phyloP scores from a whole-genome alignment of 73 alveolate genomes.

The Tetrahymena malaccensis region DNA sequence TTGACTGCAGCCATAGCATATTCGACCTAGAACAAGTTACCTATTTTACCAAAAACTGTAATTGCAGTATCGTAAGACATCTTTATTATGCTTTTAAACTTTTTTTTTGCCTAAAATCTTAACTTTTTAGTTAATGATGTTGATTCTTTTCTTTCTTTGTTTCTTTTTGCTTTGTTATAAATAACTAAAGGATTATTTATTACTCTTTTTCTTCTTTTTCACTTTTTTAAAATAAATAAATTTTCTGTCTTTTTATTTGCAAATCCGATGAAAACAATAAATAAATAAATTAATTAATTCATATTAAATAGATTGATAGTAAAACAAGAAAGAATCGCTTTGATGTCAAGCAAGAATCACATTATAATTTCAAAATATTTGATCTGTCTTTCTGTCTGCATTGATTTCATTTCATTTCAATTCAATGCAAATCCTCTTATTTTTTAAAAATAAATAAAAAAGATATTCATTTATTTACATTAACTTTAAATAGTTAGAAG shows the following conservation, averaged over 20 bases:
- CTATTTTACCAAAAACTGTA: constrained; percentile 94
- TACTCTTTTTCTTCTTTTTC: not conserved
- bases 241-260: not conserved
- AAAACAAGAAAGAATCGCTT: not conserved
- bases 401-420: not conserved
- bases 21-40: constrained; percentile 90
- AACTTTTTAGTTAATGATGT: not conserved
- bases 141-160: not conserved
- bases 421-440: not conserved
- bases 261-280: not conserved
- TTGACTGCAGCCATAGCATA: constrained; percentile 97
- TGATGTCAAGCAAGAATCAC: not conserved
- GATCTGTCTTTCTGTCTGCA: not conserved
- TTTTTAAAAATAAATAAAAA: not conserved
- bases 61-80: constrained; percentile 94
- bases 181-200: not conserved
- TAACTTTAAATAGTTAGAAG: not conserved
- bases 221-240: not conserved
- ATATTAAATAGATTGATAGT: not conserved
- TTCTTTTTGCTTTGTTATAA: not conserved
- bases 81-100: constrained; percentile 40
- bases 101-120: constrained; percentile 38
- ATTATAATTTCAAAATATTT: not conserved
- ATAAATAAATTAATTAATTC: no score
- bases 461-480: not conserved